These are phyloP conservation scores for Cyberlindnera suaveolens DNA, from an alignment of 805 yeast genomes.

Conservation along the genomic window DNA sequence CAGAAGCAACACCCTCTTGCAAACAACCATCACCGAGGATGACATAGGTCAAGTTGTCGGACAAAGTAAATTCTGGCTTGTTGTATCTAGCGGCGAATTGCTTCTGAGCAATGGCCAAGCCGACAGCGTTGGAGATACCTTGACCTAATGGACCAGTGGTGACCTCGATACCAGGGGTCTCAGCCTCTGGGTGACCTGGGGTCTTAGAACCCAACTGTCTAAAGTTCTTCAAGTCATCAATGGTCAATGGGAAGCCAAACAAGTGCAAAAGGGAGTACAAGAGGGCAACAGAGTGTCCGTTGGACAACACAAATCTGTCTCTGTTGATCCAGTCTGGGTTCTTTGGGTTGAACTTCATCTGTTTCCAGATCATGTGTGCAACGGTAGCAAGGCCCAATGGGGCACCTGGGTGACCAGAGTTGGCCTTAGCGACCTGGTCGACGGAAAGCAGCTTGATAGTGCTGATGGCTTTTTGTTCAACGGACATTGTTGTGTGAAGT, in stretches of 20 bases:
- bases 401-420: conserved; percentile 99
- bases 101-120: conserved; percentile 91
- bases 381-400: conserved; percentile 97
- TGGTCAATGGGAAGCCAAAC: conserved; percentile 71
- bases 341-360: conserved; percentile 82
- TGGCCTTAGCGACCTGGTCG: conserved; percentile 81
- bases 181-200: conserved; percentile 97
- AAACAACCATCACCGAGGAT: conserved; percentile 97
- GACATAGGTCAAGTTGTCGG: conserved; percentile 70
- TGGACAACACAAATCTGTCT: conserved; percentile 90
- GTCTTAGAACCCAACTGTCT: conserved; percentile 87
- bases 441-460: conserved; percentile 87
- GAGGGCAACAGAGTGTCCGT: conserved; percentile 94
- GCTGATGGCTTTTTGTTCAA: conserved; percentile 72
- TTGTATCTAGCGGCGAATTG: conserved; percentile 90
- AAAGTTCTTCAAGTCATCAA: conserved; percentile 85
- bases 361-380: conserved; percentile 81
- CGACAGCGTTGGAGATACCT: conserved; percentile 95
- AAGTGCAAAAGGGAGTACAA: conserved; percentile 81
- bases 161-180: conserved; percentile 89
- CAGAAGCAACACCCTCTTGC: conserved; percentile 96
- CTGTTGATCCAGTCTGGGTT: conserved; percentile 91
- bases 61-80: conserved; percentile 71
- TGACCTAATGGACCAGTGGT: conserved; percentile 99
- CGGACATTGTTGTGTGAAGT: conserved; percentile 14